Conservation (phyloP, 495 filamentous ascomycete genomes). For the Ramalina peruviana region DNA sequence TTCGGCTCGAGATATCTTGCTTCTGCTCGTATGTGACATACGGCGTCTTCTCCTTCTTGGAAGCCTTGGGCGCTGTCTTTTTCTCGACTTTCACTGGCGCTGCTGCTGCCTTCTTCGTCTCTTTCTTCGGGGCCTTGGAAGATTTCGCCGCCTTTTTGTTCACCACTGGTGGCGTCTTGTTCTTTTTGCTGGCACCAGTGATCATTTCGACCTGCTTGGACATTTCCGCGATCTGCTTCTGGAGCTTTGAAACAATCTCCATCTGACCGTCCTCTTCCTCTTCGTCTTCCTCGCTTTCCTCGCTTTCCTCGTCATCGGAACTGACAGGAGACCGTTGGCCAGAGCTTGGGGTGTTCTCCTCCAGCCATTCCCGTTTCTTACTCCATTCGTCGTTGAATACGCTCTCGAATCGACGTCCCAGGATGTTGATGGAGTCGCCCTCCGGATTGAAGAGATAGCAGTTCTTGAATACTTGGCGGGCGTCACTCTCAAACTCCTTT, state of each 20-base stretch:
- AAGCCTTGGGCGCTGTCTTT: conserved; percentile 26
- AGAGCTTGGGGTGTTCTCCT: conserved; percentile 49
- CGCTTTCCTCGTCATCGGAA: conserved; percentile 46
- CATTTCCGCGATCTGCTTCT: conserved; percentile 50
- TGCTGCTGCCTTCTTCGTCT: conserved; percentile 35
- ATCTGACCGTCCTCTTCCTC: conserved; percentile 48
- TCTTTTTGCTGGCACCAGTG: conserved; percentile 33
- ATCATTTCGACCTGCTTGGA: conserved; percentile 39
- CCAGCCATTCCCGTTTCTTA: conserved; percentile 63
- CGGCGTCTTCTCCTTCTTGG: conserved; percentile 35
- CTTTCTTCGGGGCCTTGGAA: conserved; percentile 41
- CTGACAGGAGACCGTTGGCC: conserved; percentile 37
- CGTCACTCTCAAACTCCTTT: conserved; percentile 75
- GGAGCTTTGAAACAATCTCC: conserved; percentile 45
- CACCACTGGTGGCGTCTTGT: conserved; percentile 47
- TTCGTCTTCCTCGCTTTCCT: conserved; percentile 55
- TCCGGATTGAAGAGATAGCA: conserved; percentile 82
- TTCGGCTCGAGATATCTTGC: conserved; percentile 69
- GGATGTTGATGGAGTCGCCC: conserved; percentile 54
- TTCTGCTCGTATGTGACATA: conserved; percentile 64
- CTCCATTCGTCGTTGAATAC: conserved; percentile 61
- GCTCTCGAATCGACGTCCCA: conserved; percentile 56
- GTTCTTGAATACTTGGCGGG: conserved; percentile 73
- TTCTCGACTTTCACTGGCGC: conserved; percentile 39
- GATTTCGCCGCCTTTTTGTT: conserved; percentile 38